Evolutionary conservation across 495 filamentous ascomycete genomes (phyloP).

Genomic region (Pyrenula aspistea): DNA sequence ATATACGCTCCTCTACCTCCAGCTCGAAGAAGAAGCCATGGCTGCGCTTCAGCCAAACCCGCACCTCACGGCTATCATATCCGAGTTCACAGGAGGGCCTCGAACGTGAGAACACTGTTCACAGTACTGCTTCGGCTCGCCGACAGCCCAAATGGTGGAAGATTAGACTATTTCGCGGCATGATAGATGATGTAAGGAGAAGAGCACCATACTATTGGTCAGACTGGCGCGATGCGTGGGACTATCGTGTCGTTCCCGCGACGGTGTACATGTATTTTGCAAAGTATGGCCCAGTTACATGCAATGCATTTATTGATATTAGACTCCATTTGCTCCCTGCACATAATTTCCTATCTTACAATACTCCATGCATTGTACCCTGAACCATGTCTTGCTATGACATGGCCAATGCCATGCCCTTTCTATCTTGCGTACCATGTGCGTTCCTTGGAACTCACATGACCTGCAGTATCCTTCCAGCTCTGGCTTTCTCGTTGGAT

Average conservation of each 20-base stretch:
- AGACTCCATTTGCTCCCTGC: too few species aligned
- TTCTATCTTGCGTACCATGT: too few species aligned
- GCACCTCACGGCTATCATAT: background rate
- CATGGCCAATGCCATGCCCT: too few species aligned
- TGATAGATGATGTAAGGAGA: constrained; percentile 62
- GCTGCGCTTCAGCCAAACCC: background rate
- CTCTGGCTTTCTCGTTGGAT: constrained; percentile 72
- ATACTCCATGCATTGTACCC: too few species aligned
- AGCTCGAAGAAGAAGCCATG: background rate
- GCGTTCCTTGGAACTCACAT: background rate
- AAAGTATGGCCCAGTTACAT: constrained; percentile 41
- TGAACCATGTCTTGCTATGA: too few species aligned
- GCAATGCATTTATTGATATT: too few species aligned
- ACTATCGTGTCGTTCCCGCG: constrained; percentile 70
- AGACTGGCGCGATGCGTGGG: constrained; percentile 76
- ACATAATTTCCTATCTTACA: too few species aligned
- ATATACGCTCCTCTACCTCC: background rate
- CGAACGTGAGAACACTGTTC: background rate
- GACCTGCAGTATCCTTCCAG: constrained; percentile 56
- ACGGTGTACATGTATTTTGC: constrained; percentile 89
- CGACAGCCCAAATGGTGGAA: constrained; percentile 42
- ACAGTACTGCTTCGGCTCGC: background rate
- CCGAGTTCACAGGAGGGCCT: background rate
- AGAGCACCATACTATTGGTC: constrained; percentile 63
- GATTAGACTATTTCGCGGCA: constrained; percentile 46